Evolutionary conservation across 257 asterid species (phyloP).

Genomic region (Nicotiana sylvestris): DNA sequence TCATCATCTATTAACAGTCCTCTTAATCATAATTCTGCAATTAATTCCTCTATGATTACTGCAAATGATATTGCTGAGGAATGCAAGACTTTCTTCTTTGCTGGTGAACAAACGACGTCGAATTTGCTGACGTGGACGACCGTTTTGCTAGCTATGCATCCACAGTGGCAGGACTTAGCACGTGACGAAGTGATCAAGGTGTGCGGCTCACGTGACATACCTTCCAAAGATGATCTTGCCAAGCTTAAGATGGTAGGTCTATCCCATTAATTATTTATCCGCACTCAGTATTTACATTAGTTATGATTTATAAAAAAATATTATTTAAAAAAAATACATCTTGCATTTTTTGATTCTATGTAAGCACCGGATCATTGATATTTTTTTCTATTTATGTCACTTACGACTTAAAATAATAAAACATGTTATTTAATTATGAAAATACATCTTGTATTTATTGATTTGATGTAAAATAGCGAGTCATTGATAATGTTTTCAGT

Average conservation of each 20-base stretch:
- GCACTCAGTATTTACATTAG: background rate
- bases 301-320: too few species aligned
- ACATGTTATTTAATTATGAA: too few species aligned
- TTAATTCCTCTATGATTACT: slow-evolving; percentile 23
- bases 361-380: too few species aligned
- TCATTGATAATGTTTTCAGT: too few species aligned
- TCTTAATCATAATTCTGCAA: background rate
- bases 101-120: slow-evolving; percentile 50
- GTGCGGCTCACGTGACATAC: slow-evolving; percentile 44
- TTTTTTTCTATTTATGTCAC: too few species aligned
- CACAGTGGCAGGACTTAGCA: slow-evolving; percentile 43
- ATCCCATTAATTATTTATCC: background rate
- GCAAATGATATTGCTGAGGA: slow-evolving; percentile 45
- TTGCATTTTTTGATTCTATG: too few species aligned
- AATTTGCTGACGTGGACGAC: slow-evolving; percentile 55
- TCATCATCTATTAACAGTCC: background rate
- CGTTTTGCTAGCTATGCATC: slow-evolving; percentile 47
- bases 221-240: slow-evolving; percentile 39
- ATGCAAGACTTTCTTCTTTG: slow-evolving; percentile 51
- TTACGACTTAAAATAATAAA: too few species aligned
- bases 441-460: too few species aligned
- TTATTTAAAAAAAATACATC: too few species aligned
- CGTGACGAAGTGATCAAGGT: slow-evolving; percentile 47
- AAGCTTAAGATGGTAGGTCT: slow-evolving; percentile 39
- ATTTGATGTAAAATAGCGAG: too few species aligned